Evolutionary conservation across 1,284 basidiomycete genomes (phyloP), one percentile per base, ranked within the genome.

Genomic region (Sanghuangporus sanghuang): DNA sequence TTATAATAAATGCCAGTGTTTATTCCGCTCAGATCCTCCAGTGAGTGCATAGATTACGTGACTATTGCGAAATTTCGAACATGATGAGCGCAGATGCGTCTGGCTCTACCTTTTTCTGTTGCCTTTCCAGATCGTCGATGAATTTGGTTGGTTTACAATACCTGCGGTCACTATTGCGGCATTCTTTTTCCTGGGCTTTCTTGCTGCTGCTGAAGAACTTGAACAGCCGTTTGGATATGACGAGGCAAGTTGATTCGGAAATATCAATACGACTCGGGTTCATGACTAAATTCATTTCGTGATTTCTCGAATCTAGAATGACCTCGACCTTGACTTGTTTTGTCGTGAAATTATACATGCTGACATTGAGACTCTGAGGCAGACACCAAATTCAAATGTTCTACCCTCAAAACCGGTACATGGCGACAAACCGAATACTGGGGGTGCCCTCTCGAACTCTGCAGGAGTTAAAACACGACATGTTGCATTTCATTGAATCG

Each of bases 171-270:
- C 75, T 6, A 79, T 87, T 55, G 85, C 85, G 1, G 76, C 85
- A 0, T 88, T 86, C 74, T 86, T 87, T 61, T 87, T 85, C 70
- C 79, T 88, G 23, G 85, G 85, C 7, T 85, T 88, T 68, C 69
- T 87, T 8, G 84, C 85, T 1, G 84, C 85, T 0, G 86, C 85
- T 23, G 84, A 86, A 67, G 85, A 86, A 69, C 85, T 87, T 57
- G 86, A 87, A 69, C 85, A 88, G 70, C 85, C 85, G 0, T 88
- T 88, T 68, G 85, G 85, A 1, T 86, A 85, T 66, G 84, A 85
- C 66, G 82, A 85, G 59, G 82, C 83, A 68, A 7, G 21, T 76
- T 69, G 21, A 9, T 46, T 36, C 48, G 6, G 11, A 35, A 40
- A 16, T 48, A 64, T 18, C 42, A 12, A 18, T 23, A 6, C 35